Evolutionary conservation across 2,329 filamentous ascomycete species (phyloP).

Genomic region (Saccharata proteae): DNA sequence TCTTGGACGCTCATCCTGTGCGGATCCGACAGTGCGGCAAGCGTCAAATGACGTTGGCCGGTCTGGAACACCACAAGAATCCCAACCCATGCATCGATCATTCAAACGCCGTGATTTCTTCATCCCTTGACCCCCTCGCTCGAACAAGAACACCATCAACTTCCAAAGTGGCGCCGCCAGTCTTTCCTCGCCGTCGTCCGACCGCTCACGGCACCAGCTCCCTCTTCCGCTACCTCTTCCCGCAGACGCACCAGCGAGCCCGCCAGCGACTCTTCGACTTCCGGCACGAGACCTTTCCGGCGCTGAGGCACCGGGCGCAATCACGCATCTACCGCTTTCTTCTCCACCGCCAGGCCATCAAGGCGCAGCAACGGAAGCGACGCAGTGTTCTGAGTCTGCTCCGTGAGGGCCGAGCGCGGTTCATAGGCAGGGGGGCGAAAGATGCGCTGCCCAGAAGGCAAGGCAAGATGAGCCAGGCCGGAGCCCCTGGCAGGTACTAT

Average conservation of each 20-base stretch:
- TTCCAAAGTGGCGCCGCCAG: slow-evolving; percentile 14
- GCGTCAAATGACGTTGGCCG: too few species aligned
- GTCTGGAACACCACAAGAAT: too few species aligned
- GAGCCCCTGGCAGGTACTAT: slow-evolving; percentile 9
- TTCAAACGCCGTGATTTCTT: too few species aligned
- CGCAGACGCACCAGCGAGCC: slow-evolving; percentile 51
- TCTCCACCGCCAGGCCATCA: slow-evolving; percentile 44
- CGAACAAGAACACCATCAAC: too few species aligned
- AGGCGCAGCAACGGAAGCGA: slow-evolving; percentile 16
- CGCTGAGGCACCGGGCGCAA: slow-evolving; percentile 59
- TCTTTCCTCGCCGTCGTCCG: slow-evolving; percentile 20
- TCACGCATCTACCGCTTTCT: slow-evolving; percentile 66
- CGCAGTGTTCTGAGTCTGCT: slow-evolving; percentile 18
- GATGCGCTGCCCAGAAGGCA: slow-evolving; percentile 1
- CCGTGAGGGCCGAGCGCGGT: slow-evolving; percentile 15
- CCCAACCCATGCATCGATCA: too few species aligned
- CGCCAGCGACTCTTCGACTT: slow-evolving; percentile 56
- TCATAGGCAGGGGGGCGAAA: slow-evolving; percentile 6
- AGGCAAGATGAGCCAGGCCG: slow-evolving; percentile 5
- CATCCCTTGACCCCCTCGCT: too few species aligned
- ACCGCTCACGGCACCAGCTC: slow-evolving; percentile 19
- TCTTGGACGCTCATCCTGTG: too few species aligned
- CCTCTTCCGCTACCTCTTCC: slow-evolving; percentile 56
- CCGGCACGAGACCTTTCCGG: slow-evolving; percentile 62
- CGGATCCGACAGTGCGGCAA: too few species aligned